Conservation (phyloP, 2,329 filamentous ascomycete genomes). For the Macroventuria anomochaeta region DNA sequence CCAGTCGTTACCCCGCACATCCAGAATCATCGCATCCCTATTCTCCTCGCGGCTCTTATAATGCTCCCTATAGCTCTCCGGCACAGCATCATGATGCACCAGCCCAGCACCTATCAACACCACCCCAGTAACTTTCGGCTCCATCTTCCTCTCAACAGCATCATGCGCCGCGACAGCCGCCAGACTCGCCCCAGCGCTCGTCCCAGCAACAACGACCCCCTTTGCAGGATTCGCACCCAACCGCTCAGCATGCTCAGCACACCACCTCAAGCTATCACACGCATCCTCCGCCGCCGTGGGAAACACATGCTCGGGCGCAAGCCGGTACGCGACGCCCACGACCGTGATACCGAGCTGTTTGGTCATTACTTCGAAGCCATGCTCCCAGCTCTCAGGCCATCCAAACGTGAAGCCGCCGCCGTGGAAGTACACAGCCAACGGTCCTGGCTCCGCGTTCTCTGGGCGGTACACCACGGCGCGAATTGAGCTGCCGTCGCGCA, state of each 20-base stretch:
- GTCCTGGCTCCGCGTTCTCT: too few relatives aligned
- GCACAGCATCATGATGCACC: conserved; percentile 21
- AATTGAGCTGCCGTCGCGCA: too few relatives aligned
- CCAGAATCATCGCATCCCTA: conserved; percentile 24
- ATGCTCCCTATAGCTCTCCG: conserved; percentile 21
- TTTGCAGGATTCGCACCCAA: conserved; percentile 19
- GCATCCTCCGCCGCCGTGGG: conserved; percentile 17
- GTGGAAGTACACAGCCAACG: too few relatives aligned
- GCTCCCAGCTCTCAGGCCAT: too few relatives aligned
- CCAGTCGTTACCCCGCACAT: conserved; percentile 14
- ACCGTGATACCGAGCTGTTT: too few relatives aligned
- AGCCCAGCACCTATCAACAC: conserved; percentile 19
- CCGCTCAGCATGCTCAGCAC: conserved; percentile 15
- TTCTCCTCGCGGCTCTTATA: conserved; percentile 24
- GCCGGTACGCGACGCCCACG: too few relatives aligned
- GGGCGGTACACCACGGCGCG: too few relatives aligned
- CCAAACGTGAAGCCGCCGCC: too few relatives aligned
- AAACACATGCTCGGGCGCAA: too few relatives aligned
- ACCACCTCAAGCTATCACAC: conserved; percentile 23
- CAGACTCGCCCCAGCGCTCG: conserved; percentile 26
- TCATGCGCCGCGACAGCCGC: conserved; percentile 23
- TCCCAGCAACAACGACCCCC: conserved; percentile 26
- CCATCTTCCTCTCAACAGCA: conserved; percentile 22
- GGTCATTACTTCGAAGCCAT: too few relatives aligned
- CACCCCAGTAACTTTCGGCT: conserved; percentile 24